Percentiles rank a stretch among this genome's conserved stretches.
phyloP scores from a whole-genome alignment of 202 grass and related monocot species.

The Setaria viridis region DNA sequence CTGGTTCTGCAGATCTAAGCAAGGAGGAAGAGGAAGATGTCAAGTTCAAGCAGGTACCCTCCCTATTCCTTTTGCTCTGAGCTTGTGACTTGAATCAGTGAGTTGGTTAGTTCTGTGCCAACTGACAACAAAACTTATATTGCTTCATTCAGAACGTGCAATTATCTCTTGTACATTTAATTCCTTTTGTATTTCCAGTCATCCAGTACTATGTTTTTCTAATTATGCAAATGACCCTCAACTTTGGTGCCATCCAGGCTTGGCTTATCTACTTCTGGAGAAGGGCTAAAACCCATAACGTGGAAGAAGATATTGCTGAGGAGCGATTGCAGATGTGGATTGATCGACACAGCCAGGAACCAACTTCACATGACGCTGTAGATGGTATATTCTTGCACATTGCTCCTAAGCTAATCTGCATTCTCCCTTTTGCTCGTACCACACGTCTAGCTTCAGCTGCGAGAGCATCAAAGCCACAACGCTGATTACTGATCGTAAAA shows the following conservation, averaged over 20 bases:
- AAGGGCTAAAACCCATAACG: slow-evolving; percentile 75
- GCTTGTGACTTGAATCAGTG: neutral
- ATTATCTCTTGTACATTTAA: neutral
- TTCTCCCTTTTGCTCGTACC: neutral
- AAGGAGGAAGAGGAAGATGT: slow-evolving; percentile 94
- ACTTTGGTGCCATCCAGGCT: slow-evolving; percentile 52
- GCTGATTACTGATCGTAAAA: neutral
- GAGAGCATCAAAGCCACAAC: neutral
- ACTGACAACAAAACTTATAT: neutral
- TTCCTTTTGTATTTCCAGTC: neutral
- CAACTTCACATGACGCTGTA: slow-evolving; percentile 86
- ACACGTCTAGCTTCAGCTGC: slow-evolving; percentile 5
- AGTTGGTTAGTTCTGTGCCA: slow-evolving; percentile 16
- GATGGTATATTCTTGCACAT: slow-evolving; percentile 63
- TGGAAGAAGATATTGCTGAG: slow-evolving; percentile 90
- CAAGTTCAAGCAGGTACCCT: slow-evolving; percentile 82
- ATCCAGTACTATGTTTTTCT: neutral
- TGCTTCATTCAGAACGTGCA: neutral
- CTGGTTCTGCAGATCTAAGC: slow-evolving; percentile 71
- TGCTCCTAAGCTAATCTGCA: neutral
- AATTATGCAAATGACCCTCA: neutral
- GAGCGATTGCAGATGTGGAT: slow-evolving; percentile 86
- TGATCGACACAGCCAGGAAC: slow-evolving; percentile 57
- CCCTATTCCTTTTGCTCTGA: neutral
- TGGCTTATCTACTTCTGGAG: slow-evolving; percentile 95